Evolutionary conservation across 495 filamentous ascomycete genomes (phyloP), one percentile per base, ranked within the genome.

Genomic region (Hypoxylon fuscum): DNA sequence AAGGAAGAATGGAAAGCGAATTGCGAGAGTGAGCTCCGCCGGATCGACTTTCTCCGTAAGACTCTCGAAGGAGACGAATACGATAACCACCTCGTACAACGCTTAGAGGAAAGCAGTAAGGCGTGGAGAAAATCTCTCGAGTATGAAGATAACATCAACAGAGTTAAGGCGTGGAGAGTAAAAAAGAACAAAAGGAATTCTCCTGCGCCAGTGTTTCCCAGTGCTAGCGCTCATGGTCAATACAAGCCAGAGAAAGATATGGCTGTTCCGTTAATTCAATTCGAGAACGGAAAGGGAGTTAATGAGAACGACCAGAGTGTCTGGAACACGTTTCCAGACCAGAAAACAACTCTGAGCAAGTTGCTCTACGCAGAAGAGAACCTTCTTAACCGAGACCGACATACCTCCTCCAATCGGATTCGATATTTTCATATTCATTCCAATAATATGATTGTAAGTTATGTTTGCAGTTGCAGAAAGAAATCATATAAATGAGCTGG

Each of bases 161-260:
- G 2, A 14, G n/a, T 38, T 5, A 1, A 7, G n/a, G 5, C 1
- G 1, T 38, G 35, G 35, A 11, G 35, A 4, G 9, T 7, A 11
- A 12, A 34, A 2, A 34, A 4, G 9, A 2, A 34, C 8, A 12
- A 12, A 34, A 12, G 9, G 10, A 12, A 34, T 34, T 34, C n/a
- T 34, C 9, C 10, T 2, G 31, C 10, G 31, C 31, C 31, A 7
- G 31, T 11, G 2, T 34, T 3, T 12, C 31, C 31, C 31, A 12
- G 10, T 2, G 31, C 2, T 12, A 11, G 10, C 8, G 31, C n/a
- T n/a, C n/a, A n/a, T n/a, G n/a, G n/a, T n/a, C n/a, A 46, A 10
- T 69, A 63, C 21, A 5, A 56, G 8, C 41, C 12, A 0, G 68
- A 67, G 21, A 55, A 64, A 27, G 63, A 70, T 32, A 41, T 59